Evolutionary conservation across 805 yeast genomes (phyloP), one percentile per base, ranked within the genome.

Genomic region (Clavispora phyllophila): DNA sequence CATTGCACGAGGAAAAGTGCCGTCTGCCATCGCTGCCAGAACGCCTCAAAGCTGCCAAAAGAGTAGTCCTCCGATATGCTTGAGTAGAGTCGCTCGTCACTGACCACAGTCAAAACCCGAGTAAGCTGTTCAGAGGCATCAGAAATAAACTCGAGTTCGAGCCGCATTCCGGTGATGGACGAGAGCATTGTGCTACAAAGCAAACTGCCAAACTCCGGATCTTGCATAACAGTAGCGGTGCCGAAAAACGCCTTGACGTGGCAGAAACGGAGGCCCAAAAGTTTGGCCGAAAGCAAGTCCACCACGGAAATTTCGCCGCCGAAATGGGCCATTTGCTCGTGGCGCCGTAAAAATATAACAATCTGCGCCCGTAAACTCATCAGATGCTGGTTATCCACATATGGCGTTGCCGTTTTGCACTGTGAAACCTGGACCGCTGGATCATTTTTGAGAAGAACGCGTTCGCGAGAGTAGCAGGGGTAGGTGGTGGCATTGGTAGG

Each of bases 381-480:
- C 1, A 68, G 62, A 28, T 56, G 58, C 41, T 50, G 31, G 42
- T 59, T 61, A 42, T 63, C 68, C 42, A 50, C 49, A 34, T 29
- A 51, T 9, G 47, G 47, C 8, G 39, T 23, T 12, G 34, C 24
- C 9, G 34, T 41, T 23, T 41, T 41, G 42, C 44, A 37, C 37
- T 43, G 47, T 13, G 48, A 33, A 4, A 51, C 54, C 24, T 37
- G 43, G 0, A 44, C 37, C 8, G 42, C 31, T 1, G 51, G 44
- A 37, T 61, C 66, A 22, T 50, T 48, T 26, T 43, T 51, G 6
- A 63, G 37, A n/a, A 64, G 42, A 3, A 42, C 18, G 22, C 50
- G 43, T 36, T 67, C 72, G 19, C 63, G 45, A 9, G 45, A 41
- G 40, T 55, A 65, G 36, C 60, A 59, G 0, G 64, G 53, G n/a